These are phyloP conservation scores for Amborella trichopoda DNA, from an alignment of 164 flowering plant genomes.

Conservation along the genomic window DNA sequence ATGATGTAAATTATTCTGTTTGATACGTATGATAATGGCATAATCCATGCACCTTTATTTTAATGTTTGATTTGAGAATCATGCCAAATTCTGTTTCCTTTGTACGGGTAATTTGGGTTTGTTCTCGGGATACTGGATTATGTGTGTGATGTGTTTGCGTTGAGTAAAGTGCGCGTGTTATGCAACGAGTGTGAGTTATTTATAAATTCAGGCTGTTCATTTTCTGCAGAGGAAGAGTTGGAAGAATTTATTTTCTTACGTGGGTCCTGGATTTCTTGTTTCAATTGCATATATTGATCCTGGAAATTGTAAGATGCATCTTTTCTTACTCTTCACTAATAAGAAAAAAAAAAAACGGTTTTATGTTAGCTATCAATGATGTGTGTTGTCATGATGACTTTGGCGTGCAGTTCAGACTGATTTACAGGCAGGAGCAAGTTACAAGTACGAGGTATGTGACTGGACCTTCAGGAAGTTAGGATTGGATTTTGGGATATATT, in stretches of 20 bases:
- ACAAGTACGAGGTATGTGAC: conserved; percentile 68
- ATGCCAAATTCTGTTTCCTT: no score
- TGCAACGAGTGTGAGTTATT: no score
- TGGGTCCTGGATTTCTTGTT: conserved; percentile 97
- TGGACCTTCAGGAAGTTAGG: not conserved
- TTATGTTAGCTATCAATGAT: not conserved
- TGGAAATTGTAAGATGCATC: conserved; percentile 67
- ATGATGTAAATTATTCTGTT: no score
- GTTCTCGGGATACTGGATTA: no score
- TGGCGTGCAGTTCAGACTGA: conserved; percentile 77
- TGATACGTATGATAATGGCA: no score
- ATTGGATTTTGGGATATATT: not conserved
- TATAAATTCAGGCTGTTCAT: no score
- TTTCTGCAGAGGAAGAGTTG: conserved; percentile 63
- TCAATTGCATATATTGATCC: conserved; percentile 97
- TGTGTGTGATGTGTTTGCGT: not conserved
- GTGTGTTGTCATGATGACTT: conserved; percentile 1
- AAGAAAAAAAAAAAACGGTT: not conserved
- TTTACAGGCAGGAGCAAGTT: conserved; percentile 80
- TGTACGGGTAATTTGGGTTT: no score
- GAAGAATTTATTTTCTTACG: conserved; percentile 76
- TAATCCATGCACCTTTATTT: no score
- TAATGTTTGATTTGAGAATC: no score
- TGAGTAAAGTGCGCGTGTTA: no score
- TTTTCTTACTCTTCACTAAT: conserved; percentile 1